These are phyloP conservation scores for Globisporangium acanthophoron DNA, from an alignment of 352 stramenopile species.

Conservation along the genomic window DNA sequence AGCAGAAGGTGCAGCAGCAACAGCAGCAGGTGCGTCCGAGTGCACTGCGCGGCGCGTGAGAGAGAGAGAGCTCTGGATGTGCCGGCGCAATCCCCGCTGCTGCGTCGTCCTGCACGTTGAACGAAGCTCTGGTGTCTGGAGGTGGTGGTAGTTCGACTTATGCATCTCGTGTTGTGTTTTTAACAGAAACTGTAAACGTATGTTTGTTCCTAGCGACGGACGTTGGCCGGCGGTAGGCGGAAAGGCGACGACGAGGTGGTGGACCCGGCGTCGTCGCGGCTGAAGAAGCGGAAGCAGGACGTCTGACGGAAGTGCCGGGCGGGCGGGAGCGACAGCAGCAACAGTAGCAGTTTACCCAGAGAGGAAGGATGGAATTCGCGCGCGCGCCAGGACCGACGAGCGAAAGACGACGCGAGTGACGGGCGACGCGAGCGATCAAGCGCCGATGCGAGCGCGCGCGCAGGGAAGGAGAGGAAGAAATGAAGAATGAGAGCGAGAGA, in stretches of 20 bases:
- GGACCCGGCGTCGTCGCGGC: constrained; percentile 29
- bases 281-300: constrained; percentile 81
- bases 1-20: constrained; percentile 48
- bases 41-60: constrained; percentile 10
- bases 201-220: constrained; percentile 86
- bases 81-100: too few species aligned
- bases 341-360: constrained; percentile 9
- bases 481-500: constrained; percentile 10
- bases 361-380: not conserved
- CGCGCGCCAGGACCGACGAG: not conserved
- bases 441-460: constrained; percentile 12
- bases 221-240: constrained; percentile 51
- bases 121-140: constrained; percentile 7
- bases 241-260: constrained; percentile 59
- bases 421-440: not conserved
- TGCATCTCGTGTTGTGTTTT: constrained; percentile 80
- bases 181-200: constrained; percentile 89
- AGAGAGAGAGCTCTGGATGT: not conserved
- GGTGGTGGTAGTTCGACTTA: constrained; percentile 75
- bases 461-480: constrained; percentile 13
- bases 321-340: not conserved
- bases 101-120: too few species aligned
- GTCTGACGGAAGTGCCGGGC: constrained; percentile 18
- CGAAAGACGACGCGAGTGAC: not conserved
- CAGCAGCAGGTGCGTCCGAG: constrained; percentile 44